Base-by-base conservation (phyloP, 192 early-diverging fungal genomes). In the Coemansia aciculifera region DNA sequence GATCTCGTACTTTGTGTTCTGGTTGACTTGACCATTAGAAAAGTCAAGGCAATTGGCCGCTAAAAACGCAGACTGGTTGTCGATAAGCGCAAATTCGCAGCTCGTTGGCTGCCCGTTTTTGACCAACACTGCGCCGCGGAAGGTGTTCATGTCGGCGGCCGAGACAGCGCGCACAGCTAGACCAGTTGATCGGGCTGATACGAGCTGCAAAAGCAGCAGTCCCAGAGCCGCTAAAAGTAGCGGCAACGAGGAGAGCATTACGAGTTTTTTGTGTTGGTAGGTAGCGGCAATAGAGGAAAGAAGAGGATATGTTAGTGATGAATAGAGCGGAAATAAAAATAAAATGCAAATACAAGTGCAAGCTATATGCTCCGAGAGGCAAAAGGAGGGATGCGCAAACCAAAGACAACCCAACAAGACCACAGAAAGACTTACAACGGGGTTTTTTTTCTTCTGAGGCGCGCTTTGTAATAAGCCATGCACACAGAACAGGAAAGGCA, bases 81-180 rank as follows among this genome's bases (percentile, higher is more conserved):
- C 70, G n/a, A 81, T 73, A n/a, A 81, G 74, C 27, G 71, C 79
- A 13, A 81, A 4, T 42, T 81, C 74, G 66, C 79, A 81, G 23
- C 74, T 76, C 34, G 79, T 76, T 17, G 65, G 54, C 38, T 56
- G 29, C 10, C 71, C 71, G 57, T 82, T 71, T 51, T 73, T 76
- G n/a, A 73, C 71, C 19, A 82, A 49, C 13, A 59, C 44, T 7
- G 67, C 67, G 4, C 67, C 59, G 6, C 52, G 67, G 40, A 68
- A 68, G 15, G 23, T 61, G 23, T 7, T 36, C 17, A 68, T 62
- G 21, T 62, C 67, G 21, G 57, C 24, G 4, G 59, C 24, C 21
- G 59, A 44, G 17, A 61, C 32, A 5, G 46, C 24, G 27, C 67
- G 67, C 11, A 46, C 31, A 3, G 29, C 7, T 6, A 68, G 42